These are phyloP conservation scores for Syzygium grande DNA, from an alignment of 345 rosid genomes.

Conservation along the genomic window DNA sequence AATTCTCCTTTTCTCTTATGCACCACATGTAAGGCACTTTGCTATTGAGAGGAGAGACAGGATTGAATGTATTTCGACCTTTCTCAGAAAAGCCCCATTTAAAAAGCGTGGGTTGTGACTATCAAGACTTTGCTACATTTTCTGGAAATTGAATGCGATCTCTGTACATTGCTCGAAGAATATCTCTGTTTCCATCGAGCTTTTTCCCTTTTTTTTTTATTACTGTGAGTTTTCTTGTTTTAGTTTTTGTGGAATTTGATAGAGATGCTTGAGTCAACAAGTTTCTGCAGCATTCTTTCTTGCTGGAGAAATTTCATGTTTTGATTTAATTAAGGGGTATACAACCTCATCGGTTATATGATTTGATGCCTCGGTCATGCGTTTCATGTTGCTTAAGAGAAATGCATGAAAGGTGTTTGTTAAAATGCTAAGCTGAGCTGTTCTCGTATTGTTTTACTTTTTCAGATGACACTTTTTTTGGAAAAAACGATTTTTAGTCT, in stretches of 20 bases:
- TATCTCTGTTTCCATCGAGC: not conserved
- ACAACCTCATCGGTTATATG: not conserved
- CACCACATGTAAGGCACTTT: not conserved
- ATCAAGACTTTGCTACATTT: not conserved
- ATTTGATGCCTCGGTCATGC: not conserved
- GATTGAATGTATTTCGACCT: not conserved
- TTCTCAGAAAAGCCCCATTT: not conserved
- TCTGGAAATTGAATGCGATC: not conserved
- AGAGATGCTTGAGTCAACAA: not conserved
- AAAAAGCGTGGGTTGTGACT: not conserved
- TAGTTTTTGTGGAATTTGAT: not conserved
- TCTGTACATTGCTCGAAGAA: not conserved
- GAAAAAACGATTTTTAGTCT: not conserved
- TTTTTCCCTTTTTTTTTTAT: not conserved
- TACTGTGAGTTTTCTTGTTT: not conserved
- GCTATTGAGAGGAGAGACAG: not conserved
- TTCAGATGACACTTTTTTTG: not conserved
- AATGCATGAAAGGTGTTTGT: not conserved
- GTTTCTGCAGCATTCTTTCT: not conserved
- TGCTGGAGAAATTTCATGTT: not conserved
- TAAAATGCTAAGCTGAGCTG: not conserved
- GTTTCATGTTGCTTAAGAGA: not conserved
- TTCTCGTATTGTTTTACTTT: not conserved
- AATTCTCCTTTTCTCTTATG: not conserved
- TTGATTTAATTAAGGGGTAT: not conserved